A percentile compares a stretch with the other conserved stretches of the same genome.
Evolutionary conservation across 1,139 yeast species (phyloP).

Genomic region (Magnusiomyces magnusii): DNA sequence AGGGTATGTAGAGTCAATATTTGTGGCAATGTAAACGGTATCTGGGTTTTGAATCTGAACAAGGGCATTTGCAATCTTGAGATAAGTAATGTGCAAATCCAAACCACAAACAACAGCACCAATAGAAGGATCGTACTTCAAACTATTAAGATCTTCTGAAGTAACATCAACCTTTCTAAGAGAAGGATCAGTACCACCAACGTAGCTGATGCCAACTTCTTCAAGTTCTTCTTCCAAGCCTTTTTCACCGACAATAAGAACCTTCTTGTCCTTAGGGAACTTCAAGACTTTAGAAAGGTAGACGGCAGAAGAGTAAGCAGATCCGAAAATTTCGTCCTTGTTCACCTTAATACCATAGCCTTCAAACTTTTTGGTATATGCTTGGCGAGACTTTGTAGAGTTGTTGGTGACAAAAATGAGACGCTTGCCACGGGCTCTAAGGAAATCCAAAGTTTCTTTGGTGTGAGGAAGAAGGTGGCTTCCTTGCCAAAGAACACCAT

Average conservation of each 20-base stretch:
- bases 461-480: conserved; percentile 62
- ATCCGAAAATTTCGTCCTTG: conserved; percentile 77
- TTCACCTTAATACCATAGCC: conserved; percentile 62
- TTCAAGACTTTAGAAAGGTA: conserved; percentile 70
- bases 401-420: conserved; percentile 82
- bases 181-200: conserved; percentile 62
- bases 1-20: conserved; percentile 92
- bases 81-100: conserved; percentile 66
- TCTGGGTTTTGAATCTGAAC: conserved; percentile 66
- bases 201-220: conserved; percentile 56
- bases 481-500: conserved; percentile 89
- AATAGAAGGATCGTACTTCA: conserved; percentile 67
- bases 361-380: conserved; percentile 67
- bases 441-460: conserved; percentile 54
- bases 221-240: conserved; percentile 72
- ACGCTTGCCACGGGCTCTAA: conserved; percentile 50
- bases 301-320: conserved; percentile 86
- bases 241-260: conserved; percentile 77
- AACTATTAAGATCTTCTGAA: conserved; percentile 30
- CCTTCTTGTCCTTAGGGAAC: conserved; percentile 63
- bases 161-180: conserved; percentile 30
- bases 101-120: conserved; percentile 91
- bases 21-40: conserved; percentile 84
- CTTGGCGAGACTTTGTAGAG: conserved; percentile 58
- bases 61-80: conserved; percentile 72